These are phyloP conservation scores for Neotropicomus parvogracilis DNA, from an alignment of 1,284 basidiomycete genomes.

Conservation along the genomic window DNA sequence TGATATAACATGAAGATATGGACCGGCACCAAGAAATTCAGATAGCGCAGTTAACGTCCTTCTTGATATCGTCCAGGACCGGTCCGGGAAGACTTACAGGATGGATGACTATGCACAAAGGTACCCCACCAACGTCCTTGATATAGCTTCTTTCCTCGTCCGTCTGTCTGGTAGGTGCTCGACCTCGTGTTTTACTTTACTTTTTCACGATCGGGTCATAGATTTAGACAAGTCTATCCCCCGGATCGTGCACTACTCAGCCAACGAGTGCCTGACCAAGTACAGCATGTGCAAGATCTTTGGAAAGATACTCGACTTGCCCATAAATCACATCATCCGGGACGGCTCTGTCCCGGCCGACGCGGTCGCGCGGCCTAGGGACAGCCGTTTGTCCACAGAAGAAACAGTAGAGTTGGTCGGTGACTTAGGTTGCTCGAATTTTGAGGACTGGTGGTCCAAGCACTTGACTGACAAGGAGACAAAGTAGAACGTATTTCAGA, in stretches of 20 bases:
- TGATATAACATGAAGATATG: slow-evolving; percentile 53
- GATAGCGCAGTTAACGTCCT: slow-evolving; percentile 80
- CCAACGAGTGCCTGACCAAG: slow-evolving; percentile 74
- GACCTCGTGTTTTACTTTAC: too few relatives aligned
- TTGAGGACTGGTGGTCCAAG: slow-evolving; percentile 73
- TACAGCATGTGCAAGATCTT: slow-evolving; percentile 81
- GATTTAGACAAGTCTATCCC: slow-evolving; percentile 48
- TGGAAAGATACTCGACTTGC: slow-evolving; percentile 59
- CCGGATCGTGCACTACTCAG: slow-evolving; percentile 73
- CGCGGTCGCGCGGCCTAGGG: slow-evolving; percentile 64
- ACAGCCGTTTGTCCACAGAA: slow-evolving; percentile 66
- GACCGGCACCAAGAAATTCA: slow-evolving; percentile 68
- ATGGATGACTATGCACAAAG: slow-evolving; percentile 87
- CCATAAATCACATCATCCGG: slow-evolving; percentile 64
- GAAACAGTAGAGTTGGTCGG: slow-evolving; percentile 64
- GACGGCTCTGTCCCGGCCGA: slow-evolving; percentile 61
- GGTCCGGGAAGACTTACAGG: slow-evolving; percentile 72
- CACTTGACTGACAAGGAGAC: slow-evolving; percentile 28
- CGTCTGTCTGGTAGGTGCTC: slow-evolving; percentile 52
- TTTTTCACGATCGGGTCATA: slow-evolving; percentile 21
- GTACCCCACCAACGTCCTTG: slow-evolving; percentile 76
- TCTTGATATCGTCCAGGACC: slow-evolving; percentile 73
- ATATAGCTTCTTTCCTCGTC: slow-evolving; percentile 73
- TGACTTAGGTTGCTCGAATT: slow-evolving; percentile 57
- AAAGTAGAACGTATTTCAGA: slow-evolving; percentile 12